Evolutionary conservation across 495 filamentous ascomycete species (phyloP), one percentile per base, ranked within the genome.

Genomic region (Neurospora pannonica): DNA sequence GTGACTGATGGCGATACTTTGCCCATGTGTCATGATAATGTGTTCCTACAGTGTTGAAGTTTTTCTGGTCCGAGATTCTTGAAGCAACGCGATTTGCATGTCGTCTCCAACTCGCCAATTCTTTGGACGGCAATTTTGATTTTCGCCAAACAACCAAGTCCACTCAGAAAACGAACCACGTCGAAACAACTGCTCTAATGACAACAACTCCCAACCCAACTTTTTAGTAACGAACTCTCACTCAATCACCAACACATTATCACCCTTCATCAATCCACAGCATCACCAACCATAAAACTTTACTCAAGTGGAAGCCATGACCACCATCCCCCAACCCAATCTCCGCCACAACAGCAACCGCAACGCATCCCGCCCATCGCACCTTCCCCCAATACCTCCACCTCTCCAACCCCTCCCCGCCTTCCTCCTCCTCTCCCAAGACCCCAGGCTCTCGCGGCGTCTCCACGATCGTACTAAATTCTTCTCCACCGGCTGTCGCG

Each of bases 401-500:
- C 19, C 28, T 38, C 6, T 70, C 39, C 34, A 69, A 38, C 21
- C 36, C 17, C 5, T 24, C 15, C 37, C 70, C 42, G 46, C 39
- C 34, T 38, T 70, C n/a, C 34, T 7, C 9, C 62, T 75, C 6
- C 72, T 75, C 40, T n/a, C 72, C 21, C 34, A 28, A 70, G 72
- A 34, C 6, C 36, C 46, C 21, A 8, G 28, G 6, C 19, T 69
- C 60, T 21, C 77, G 78, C 11, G 28, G 62, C 17, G 76, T 75
- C 21, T 72, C 36, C 75, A 79, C 3, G 28, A 19, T 15, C 42
- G 71, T 17, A 73, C 43, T 4, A 81, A 79, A 0, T 73, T 73
- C 2, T 40, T 83, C 31, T 37, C 70, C 67, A 85, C 80, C 1
- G 86, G 84, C 28, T 86, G 84, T 71, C 38, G 15, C 13, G 85